Percentiles rank a stretch among this genome's conserved stretches.
These are phyloP conservation scores for Tetrahymena borealis DNA, from an alignment of 73 alveolate genomes.

Conservation along the genomic window DNA sequence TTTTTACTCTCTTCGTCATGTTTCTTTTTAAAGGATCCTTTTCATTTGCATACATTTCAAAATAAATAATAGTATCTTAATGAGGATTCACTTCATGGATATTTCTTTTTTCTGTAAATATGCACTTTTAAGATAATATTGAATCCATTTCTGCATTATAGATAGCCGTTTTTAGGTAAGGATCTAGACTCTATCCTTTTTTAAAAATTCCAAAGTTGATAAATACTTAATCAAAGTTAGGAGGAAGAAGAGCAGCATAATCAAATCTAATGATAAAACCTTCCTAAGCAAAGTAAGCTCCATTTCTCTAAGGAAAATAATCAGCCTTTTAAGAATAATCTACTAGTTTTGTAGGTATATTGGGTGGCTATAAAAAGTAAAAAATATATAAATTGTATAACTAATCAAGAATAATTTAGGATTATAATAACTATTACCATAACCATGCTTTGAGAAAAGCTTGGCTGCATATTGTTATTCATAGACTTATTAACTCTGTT, in stretches of 20 bases:
- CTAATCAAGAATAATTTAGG: too few species aligned
- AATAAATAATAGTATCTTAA: background rate
- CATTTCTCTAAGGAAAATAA: background rate
- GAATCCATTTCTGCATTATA: background rate
- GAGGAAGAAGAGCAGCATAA: background rate
- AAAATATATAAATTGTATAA: too few species aligned
- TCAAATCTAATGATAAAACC: background rate
- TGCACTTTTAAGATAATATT: background rate
- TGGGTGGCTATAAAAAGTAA: background rate
- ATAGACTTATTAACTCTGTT: background rate
- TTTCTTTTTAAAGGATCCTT: background rate
- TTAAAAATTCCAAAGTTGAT: background rate
- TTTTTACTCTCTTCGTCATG: background rate
- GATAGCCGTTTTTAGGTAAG: background rate
- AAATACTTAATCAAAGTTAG: background rate
- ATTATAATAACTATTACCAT: background rate
- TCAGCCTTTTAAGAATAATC: background rate
- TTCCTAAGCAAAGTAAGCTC: background rate
- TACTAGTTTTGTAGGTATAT: background rate
- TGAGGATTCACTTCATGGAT: background rate
- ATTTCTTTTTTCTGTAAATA: background rate
- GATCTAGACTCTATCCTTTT: background rate
- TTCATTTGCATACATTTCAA: background rate
- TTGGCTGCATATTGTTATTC: background rate
- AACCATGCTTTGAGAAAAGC: background rate